Evolutionary conservation across 2,329 filamentous ascomycete genomes (phyloP).

Genomic region (Fusarium ramigenum): DNA sequence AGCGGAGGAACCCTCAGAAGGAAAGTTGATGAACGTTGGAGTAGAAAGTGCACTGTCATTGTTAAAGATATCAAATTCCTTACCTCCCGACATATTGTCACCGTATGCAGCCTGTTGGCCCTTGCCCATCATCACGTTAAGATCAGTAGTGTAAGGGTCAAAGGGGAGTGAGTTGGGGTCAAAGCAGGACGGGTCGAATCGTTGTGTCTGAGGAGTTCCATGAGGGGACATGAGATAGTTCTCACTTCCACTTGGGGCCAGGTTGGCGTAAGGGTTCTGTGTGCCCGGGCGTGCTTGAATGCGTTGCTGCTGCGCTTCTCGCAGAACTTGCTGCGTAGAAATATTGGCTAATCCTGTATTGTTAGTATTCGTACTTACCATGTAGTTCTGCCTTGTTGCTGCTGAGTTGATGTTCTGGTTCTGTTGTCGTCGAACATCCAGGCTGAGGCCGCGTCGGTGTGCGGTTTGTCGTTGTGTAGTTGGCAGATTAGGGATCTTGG

Average conservation of each 20-base stretch:
- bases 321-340: slow-evolving; percentile 78
- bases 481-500: slow-evolving; percentile 72
- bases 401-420: slow-evolving; percentile 36
- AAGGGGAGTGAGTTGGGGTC: slow-evolving; percentile 57
- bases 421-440: slow-evolving; percentile 75
- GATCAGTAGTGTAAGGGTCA: slow-evolving; percentile 55
- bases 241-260: slow-evolving; percentile 55
- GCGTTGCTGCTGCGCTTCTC: slow-evolving; percentile 90
- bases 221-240: slow-evolving; percentile 67
- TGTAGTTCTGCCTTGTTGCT: slow-evolving; percentile 46
- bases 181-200: slow-evolving; percentile 60
- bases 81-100: slow-evolving; percentile 53
- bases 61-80: slow-evolving; percentile 62
- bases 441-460: slow-evolving; percentile 85
- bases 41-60: slow-evolving; percentile 58
- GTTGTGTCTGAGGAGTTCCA: slow-evolving; percentile 63
- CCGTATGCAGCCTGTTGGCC: slow-evolving; percentile 57
- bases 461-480: slow-evolving; percentile 57
- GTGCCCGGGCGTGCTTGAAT: slow-evolving; percentile 78
- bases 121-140: slow-evolving; percentile 59
- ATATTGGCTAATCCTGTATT: slow-evolving; percentile 62
- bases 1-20: slow-evolving; percentile 56
- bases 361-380: slow-evolving; percentile 66
- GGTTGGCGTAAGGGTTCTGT: slow-evolving; percentile 46
- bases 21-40: slow-evolving; percentile 60